Percentiles rank a stretch among this genome's conserved stretches.
These are phyloP conservation scores for Plectranthus barbatus DNA, from an alignment of 257 asterid genomes.

Conservation along the genomic window DNA sequence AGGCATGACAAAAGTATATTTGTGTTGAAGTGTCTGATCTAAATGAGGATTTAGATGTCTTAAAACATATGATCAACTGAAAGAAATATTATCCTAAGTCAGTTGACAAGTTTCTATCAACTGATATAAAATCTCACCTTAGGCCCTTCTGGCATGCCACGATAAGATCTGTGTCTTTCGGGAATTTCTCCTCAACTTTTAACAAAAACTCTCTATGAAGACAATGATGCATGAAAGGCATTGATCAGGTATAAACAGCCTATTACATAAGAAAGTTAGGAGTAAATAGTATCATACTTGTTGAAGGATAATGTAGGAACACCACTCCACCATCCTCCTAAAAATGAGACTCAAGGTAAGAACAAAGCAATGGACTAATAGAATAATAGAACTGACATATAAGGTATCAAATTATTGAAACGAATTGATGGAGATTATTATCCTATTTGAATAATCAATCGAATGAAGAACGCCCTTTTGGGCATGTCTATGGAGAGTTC, in stretches of 20 bases:
- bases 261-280: neutral
- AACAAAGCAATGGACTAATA: neutral
- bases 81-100: neutral
- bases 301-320: slow-evolving; percentile 64
- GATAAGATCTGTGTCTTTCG: slow-evolving; percentile 76
- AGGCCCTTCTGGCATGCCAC: slow-evolving; percentile 96
- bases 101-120: slow-evolving; percentile 6
- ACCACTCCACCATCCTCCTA: slow-evolving; percentile 99
- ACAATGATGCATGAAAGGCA: slow-evolving; percentile 7
- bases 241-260: neutral
- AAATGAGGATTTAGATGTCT: neutral
- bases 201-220: slow-evolving; percentile 50
- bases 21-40: neutral
- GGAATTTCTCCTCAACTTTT: slow-evolving; percentile 63
- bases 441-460: neutral
- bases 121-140: slow-evolving; percentile 49
- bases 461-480: too few species aligned
- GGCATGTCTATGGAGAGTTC: neutral
- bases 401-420: neutral
- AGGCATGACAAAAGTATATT: neutral
- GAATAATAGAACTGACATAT: neutral
- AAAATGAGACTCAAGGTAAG: neutral
- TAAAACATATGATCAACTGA: neutral
- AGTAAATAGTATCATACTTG: slow-evolving; percentile 32
- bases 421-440: neutral